Percentiles rank a stretch among this genome's conserved stretches.
phyloP scores from a whole-genome alignment of 768 basidiomycete genomes.

The Trametes punicea region DNA sequence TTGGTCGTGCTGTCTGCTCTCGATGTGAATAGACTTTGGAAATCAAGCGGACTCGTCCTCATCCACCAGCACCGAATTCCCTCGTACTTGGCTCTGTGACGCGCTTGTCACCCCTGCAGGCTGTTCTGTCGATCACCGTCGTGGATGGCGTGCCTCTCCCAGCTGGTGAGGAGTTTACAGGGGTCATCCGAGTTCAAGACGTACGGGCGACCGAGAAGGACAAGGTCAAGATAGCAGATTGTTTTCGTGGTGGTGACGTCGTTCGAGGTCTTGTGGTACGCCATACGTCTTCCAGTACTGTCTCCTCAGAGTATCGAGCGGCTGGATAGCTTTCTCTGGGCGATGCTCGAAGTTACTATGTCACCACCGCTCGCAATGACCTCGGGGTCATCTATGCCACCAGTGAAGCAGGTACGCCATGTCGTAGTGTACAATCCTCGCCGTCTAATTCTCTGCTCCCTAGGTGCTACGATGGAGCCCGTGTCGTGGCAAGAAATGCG shows the following conservation, averaged over 20 bases:
- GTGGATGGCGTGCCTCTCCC: slow-evolving; percentile 85
- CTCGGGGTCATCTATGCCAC: slow-evolving; percentile 90
- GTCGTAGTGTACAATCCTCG: not conserved
- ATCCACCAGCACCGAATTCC: slow-evolving; percentile 72
- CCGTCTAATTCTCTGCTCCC: not conserved
- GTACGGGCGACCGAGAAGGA: slow-evolving; percentile 89
- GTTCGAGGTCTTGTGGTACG: slow-evolving; percentile 82
- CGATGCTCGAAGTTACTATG: slow-evolving; percentile 87
- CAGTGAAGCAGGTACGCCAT: slow-evolving; percentile 70
- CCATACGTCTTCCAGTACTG: not conserved
- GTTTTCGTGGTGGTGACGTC: slow-evolving; percentile 90
- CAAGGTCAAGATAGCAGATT: slow-evolving; percentile 84
- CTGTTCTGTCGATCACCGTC: slow-evolving; percentile 76
- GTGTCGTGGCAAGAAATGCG: slow-evolving; percentile 92
- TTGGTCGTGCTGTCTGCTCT: slow-evolving; percentile 3
- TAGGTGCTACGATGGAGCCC: slow-evolving; percentile 80
- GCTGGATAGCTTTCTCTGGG: slow-evolving; percentile 77
- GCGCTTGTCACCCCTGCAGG: slow-evolving; percentile 80
- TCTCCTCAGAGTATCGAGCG: not conserved
- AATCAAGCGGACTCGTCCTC: slow-evolving; percentile 62
- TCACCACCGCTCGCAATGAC: slow-evolving; percentile 87
- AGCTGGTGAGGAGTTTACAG: slow-evolving; percentile 82
- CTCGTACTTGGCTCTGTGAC: slow-evolving; percentile 79
- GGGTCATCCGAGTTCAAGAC: slow-evolving; percentile 86
- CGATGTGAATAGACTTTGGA: slow-evolving; percentile 46